Base-by-base conservation (phyloP, 352 stramenopile species). In the Elongisporangium undulatum region DNA sequence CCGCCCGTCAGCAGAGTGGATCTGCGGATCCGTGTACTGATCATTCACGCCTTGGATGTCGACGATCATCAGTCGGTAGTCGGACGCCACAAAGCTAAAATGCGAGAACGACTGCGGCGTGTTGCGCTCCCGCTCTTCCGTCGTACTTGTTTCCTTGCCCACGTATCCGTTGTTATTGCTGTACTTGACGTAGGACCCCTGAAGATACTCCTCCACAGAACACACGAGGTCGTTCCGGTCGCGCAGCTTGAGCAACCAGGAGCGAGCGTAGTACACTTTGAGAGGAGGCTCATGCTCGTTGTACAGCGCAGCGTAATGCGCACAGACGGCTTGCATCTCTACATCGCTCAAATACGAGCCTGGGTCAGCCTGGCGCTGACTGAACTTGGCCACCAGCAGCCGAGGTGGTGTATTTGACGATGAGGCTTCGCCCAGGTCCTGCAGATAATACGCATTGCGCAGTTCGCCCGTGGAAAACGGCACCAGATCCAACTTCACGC, bases 321-420 rank as follows among this genome's bases (percentile, higher is more conserved):
- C 84, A 63, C 87, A 96, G 12, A 93, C 82, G 6, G 87, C 85
- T 65, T 96, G 87, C 87, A 94, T 94, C 68, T 96, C 87, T 20
- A 96, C 87, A 45, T 96, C 87, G 62, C 85, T 90, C 51, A 92
- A 66, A 57, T 94, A 94, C 0, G 82, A 83, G 19, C 77, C 90
- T 4, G 82, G 80, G 19, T 89, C 85, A 10, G 77, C 81, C 7
- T 67, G 66, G 22, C 78, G 72, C 29, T 89, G 80, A 62, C 72
- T 91, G 52, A 92, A 75, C 72, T 94, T 94, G 20, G 85, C 85
- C 2, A 94, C 82, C 1, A 87, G 55, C 34, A 94, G 57, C 23
- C 76, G 61, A 49, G 69, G 68, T 20, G 66, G 26, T 59, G 29
- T 79, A 0, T 55, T 66, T 15, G 34, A 45, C 4, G 34, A 45